Conservation (phyloP, 768 basidiomycete genomes). For the Boletus barrowsii region DNA sequence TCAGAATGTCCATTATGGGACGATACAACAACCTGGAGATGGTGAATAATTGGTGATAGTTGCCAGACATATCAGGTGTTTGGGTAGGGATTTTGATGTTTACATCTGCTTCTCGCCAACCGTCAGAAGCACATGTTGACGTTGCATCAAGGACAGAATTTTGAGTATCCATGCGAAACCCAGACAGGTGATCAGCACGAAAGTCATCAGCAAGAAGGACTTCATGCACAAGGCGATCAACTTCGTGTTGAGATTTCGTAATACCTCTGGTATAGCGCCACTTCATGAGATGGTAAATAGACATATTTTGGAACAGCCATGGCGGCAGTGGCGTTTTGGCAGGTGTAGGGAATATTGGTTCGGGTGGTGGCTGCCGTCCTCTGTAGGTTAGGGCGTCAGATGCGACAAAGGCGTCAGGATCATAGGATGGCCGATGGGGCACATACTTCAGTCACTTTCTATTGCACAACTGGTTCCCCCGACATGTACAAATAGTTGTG, state of each 20-base stretch:
- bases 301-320: not conserved
- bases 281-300: not conserved
- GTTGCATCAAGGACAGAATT: not conserved
- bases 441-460: too few species aligned
- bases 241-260: not conserved
- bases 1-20: not conserved
- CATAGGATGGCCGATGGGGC: slow-evolving; percentile 17
- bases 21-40: not conserved
- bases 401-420: not conserved
- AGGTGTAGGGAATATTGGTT: not conserved
- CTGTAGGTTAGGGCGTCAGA: not conserved
- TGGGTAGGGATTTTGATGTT: not conserved
- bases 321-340: not conserved
- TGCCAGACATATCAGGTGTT: not conserved
- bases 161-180: not conserved
- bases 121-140: not conserved
- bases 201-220: not conserved
- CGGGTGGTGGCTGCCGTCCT: not conserved
- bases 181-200: not conserved
- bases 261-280: not conserved
- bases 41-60: not conserved
- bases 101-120: not conserved
- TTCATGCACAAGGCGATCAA: not conserved
- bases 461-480: too few species aligned
- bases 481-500: too few species aligned